A percentile compares a stretch with the other conserved stretches of the same genome.
These are phyloP conservation scores for Vitis hybrid DNA, from an alignment of 177 flowering plant species.

Conservation along the genomic window DNA sequence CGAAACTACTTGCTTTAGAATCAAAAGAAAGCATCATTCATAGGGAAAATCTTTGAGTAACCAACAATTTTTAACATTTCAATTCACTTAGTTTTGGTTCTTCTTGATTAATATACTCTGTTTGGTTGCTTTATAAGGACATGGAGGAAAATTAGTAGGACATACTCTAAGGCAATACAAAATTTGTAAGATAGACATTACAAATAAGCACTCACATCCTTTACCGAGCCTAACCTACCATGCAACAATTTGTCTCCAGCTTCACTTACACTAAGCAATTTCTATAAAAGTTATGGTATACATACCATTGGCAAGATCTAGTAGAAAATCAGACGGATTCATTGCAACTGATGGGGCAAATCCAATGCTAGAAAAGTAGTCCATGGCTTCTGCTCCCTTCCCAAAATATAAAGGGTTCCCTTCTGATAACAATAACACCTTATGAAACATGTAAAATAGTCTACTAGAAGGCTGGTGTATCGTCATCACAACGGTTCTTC, in stretches of 20 bases:
- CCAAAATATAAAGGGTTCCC: constrained; percentile 68
- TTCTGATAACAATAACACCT: constrained; percentile 65
- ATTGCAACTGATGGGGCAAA: constrained; percentile 48
- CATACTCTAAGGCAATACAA: background rate
- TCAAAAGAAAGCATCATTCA: too few species aligned
- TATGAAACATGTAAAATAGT: constrained; percentile 72
- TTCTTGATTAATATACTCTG: too few species aligned
- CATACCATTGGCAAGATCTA: constrained; percentile 85
- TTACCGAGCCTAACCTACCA: too few species aligned
- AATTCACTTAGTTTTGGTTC: too few species aligned
- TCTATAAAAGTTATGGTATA: background rate
- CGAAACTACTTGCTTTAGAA: too few species aligned
- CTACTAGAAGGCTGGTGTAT: constrained; percentile 88
- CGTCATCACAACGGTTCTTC: constrained; percentile 64
- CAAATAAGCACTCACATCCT: too few species aligned
- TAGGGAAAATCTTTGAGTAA: too few species aligned
- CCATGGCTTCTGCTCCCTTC: constrained; percentile 44
- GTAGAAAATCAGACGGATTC: constrained; percentile 75
- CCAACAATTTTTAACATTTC: too few species aligned
- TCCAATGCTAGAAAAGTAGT: constrained; percentile 57
- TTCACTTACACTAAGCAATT: background rate
- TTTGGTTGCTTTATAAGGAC: too few species aligned
- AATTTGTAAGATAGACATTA: too few species aligned
- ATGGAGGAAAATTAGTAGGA: background rate
- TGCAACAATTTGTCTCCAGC: too few species aligned